Percentiles rank a stretch among this genome's conserved stretches.
Conservation (phyloP, 176 grass and related monocot genomes). For the Lolium rigidum region DNA sequence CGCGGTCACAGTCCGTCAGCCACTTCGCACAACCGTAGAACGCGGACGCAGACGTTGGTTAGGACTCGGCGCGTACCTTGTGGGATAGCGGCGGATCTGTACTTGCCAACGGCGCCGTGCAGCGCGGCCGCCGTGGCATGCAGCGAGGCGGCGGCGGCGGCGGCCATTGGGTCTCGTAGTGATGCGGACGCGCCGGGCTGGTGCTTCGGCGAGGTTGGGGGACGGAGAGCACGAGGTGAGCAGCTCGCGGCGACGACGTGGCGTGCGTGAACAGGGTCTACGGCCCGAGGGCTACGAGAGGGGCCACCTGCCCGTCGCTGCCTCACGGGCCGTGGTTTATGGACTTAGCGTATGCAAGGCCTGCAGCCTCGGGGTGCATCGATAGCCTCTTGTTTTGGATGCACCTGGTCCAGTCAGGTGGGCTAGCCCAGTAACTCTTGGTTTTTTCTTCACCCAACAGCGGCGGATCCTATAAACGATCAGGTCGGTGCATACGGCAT, state of each 20-base stretch:
- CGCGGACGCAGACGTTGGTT: background rate
- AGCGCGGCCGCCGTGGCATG: constrained; percentile 28
- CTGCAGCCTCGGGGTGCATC: constrained; percentile 18
- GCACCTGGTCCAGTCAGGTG: background rate
- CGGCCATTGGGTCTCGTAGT: constrained; percentile 33
- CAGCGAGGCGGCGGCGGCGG: constrained; percentile 35
- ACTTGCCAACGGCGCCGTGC: constrained; percentile 8
- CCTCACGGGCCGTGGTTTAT: too few relatives aligned
- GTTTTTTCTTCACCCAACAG: too few relatives aligned
- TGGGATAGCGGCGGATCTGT: constrained; percentile 32
- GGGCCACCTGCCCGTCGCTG: too few relatives aligned
- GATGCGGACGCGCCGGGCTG: constrained; percentile 9
- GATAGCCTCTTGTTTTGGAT: constrained; percentile 32
- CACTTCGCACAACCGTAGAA: background rate
- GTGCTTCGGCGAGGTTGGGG: background rate
- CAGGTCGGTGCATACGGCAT: too few relatives aligned
- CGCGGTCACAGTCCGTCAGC: background rate
- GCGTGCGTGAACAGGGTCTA: too few relatives aligned
- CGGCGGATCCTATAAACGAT: too few relatives aligned
- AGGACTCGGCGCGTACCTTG: background rate
- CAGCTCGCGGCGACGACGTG: background rate
- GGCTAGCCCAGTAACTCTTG: background rate
- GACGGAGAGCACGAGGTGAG: constrained; percentile 45
- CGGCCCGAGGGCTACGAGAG: too few relatives aligned
- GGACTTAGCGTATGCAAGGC: too few relatives aligned